Evolutionary conservation across 169 alveolate species (phyloP), one percentile per base, ranked within the genome.

Genomic region (Cryptosporidium felis): DNA sequence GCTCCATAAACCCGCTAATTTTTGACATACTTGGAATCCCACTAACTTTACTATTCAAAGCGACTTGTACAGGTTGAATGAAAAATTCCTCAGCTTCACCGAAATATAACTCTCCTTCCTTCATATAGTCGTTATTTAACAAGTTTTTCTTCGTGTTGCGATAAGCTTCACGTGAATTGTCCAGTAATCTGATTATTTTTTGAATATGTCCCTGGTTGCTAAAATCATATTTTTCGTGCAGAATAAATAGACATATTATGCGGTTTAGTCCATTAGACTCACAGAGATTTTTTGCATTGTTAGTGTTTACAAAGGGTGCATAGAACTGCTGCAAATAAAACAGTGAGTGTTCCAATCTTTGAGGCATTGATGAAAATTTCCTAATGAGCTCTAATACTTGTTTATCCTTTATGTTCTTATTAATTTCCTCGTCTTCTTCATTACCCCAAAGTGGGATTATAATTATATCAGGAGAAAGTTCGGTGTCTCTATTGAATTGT

Each of bases 251-350:
- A 21, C 85, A 74, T 18, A 74, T 34, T 53, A 74, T 18, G n/a
- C 85, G 12, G 26, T 47, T 58, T 14, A 74, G 38, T 53, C 65
- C 36, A 34, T 74, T 74, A 3, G 85, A 74, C 46, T 74, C 85
- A 16, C 85, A 74, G 14, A 74, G n/a, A 56, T 5, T 38, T 40
- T 53, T 49, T 6, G 46, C 74, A 74, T 74, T 74, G 34, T 53
- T 42, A 5, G 62, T 51, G 56, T 74, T 40, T 23, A 74, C 3
- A 38, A 74, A 74, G n/a, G 85, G 85, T 5, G 16, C 32, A 56
- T 74, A 74, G 5, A 16, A 21, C n/a, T 47, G 85, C 32, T 74
- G 85, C 28, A 53, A n/a, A 16, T 53, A 53, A 23, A 38, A 36
- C 26, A 74, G 14, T 21, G 85, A 74, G 0, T 12, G 61, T 51